phyloP scores from a whole-genome alignment of 495 filamentous ascomycete genomes.

The Lentithecium fluviatile region DNA sequence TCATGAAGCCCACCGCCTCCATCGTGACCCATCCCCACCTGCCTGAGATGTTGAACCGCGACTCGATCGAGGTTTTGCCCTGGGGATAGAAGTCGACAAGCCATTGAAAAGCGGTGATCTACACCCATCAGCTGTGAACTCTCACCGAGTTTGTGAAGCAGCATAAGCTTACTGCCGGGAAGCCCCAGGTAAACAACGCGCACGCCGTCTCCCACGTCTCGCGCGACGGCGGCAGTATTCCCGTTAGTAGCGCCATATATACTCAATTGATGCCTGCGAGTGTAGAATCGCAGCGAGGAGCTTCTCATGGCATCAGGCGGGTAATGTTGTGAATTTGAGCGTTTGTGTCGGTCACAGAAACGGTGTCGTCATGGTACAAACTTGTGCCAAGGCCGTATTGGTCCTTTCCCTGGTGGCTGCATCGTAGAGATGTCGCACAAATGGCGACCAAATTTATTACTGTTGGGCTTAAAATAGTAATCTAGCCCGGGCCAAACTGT shows the following conservation, averaged over 20 bases:
- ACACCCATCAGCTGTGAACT: not conserved
- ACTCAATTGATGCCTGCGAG: not conserved
- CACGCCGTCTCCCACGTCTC: conserved; percentile 51
- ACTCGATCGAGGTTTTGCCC: conserved; percentile 81
- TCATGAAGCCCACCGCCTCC: conserved; percentile 76
- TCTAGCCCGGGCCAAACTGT: too few relatives aligned
- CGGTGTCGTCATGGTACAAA: too few relatives aligned
- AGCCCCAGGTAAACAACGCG: conserved; percentile 46
- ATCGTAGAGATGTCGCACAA: too few relatives aligned
- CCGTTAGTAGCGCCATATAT: conserved; percentile 44
- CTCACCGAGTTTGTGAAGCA: not conserved
- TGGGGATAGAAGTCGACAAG: conserved; percentile 45
- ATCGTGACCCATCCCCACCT: conserved; percentile 81
- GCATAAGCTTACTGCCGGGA: conserved; percentile 45
- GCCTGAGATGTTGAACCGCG: conserved; percentile 81
- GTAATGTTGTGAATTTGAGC: too few relatives aligned
- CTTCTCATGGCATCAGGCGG: too few relatives aligned
- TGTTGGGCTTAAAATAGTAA: too few relatives aligned
- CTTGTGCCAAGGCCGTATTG: too few relatives aligned
- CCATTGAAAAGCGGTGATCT: conserved; percentile 49
- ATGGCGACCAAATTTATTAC: too few relatives aligned
- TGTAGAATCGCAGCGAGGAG: not conserved
- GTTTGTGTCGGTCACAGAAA: too few relatives aligned
- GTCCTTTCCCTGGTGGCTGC: too few relatives aligned
- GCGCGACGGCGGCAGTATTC: conserved; percentile 50